Evolutionary conservation across 208 protist species (phyloP).

Genomic region (Wallacemonas rigidus): DNA sequence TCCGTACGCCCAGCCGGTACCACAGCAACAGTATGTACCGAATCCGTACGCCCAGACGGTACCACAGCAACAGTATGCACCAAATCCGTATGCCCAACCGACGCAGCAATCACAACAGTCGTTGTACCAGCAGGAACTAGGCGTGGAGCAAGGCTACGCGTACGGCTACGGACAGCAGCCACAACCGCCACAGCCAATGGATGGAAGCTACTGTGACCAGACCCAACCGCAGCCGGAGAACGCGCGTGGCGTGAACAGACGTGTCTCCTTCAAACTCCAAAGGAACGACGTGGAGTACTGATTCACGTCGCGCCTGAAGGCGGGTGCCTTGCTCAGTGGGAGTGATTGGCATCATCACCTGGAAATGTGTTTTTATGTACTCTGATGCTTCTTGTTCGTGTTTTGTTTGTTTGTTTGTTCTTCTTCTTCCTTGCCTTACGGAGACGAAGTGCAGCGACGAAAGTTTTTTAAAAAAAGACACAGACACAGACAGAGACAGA

Average conservation of each 20-base stretch:
- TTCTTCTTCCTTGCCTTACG: neutral
- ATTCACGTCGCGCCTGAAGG: no score
- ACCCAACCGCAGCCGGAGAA: neutral
- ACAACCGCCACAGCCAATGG: neutral
- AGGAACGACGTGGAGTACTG: no score
- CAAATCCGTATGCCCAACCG: neutral
- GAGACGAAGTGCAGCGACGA: neutral
- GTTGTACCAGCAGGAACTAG: neutral
- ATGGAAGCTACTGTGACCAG: neutral
- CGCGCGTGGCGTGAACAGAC: neutral
- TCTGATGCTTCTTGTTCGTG: neutral
- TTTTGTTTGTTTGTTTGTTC: constrained; percentile 14
- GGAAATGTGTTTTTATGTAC: no score
- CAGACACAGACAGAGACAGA: no score
- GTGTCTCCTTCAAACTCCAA: neutral
- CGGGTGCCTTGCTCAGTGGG: no score
- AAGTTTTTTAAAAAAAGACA: no score
- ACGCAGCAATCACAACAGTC: neutral
- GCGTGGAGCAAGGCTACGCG: neutral
- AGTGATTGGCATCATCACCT: no score
- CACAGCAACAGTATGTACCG: neutral
- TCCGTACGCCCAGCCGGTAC: neutral
- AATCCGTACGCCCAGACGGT: constrained; percentile 1
- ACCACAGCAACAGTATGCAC: neutral
- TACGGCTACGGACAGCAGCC: neutral